Conservation (phyloP, 2,329 filamentous ascomycete species). For the Ramichloridium luteum region DNA sequence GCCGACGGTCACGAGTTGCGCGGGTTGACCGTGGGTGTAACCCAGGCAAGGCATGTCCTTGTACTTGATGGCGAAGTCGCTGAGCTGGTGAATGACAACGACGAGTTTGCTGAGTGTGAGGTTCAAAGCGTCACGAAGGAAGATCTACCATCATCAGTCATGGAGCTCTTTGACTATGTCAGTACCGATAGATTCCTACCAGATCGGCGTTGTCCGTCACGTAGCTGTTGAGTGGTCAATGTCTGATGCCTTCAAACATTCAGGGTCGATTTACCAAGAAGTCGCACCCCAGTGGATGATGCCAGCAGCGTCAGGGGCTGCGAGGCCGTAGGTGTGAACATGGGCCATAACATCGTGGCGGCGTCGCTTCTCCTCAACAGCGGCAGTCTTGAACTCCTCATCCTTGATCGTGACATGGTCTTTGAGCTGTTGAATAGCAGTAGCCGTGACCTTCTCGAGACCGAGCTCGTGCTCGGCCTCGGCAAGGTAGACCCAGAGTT, state of each 20-base stretch:
- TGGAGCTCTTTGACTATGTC: not conserved
- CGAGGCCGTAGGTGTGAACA: constrained; percentile 51
- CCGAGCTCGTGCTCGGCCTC: constrained; percentile 73
- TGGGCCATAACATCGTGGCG: constrained; percentile 44
- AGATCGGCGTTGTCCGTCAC: constrained; percentile 67
- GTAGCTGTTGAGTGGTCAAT: constrained; percentile 25
- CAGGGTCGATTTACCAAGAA: constrained; percentile 27
- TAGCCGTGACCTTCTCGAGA: constrained; percentile 53
- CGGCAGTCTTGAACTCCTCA: constrained; percentile 35
- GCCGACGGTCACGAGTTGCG: constrained; percentile 46
- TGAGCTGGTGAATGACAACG: constrained; percentile 63
- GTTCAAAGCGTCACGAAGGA: constrained; percentile 62
- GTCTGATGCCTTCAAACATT: not conserved
- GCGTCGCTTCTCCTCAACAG: constrained; percentile 36
- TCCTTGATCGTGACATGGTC: constrained; percentile 34
- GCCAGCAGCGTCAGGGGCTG: constrained; percentile 63
- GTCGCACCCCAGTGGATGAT: constrained; percentile 70
- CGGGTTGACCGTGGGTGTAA: constrained; percentile 62
- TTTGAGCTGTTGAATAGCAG: constrained; percentile 40
- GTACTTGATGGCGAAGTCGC: constrained; percentile 58
- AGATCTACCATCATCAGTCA: constrained; percentile 35
- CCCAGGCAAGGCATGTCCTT: constrained; percentile 61
- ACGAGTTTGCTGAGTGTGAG: constrained; percentile 68
- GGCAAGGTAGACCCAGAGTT: constrained; percentile 76
- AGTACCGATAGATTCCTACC: constrained; percentile 3